Percentiles rank a stretch among this genome's conserved stretches.
phyloP scores from a whole-genome alignment of 2,329 filamentous ascomycete species.

The Aureobasidium vineae region DNA sequence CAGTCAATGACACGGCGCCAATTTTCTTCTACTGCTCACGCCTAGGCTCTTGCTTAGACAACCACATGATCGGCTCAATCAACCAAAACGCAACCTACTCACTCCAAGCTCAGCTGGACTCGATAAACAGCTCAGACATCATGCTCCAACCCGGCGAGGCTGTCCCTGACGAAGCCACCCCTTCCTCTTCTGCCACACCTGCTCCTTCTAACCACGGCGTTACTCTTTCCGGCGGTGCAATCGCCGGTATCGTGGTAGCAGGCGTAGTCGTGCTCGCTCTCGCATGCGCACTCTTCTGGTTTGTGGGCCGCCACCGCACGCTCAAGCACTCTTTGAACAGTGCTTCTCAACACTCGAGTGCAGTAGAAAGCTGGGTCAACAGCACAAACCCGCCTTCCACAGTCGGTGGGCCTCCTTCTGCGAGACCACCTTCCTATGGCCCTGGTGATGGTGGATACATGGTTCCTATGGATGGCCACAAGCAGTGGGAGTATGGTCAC shows the following conservation, averaged over 20 bases:
- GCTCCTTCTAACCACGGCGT: slow-evolving; percentile 28
- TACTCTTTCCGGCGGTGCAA: slow-evolving; percentile 42
- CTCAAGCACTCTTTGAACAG: slow-evolving; percentile 11
- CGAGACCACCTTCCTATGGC: slow-evolving; percentile 9
- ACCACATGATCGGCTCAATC: slow-evolving; percentile 73
- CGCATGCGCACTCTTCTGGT: slow-evolving; percentile 62
- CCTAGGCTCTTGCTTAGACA: slow-evolving; percentile 60
- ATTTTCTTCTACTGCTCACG: slow-evolving; percentile 71
- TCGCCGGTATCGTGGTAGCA: slow-evolving; percentile 59
- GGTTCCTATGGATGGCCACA: neutral
- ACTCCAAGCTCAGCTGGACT: slow-evolving; percentile 33
- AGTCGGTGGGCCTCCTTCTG: neutral
- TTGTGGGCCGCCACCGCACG: slow-evolving; percentile 52
- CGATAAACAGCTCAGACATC: slow-evolving; percentile 31
- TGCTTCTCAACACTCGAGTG: neutral
- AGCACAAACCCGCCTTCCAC: slow-evolving; percentile 7
- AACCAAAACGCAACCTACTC: slow-evolving; percentile 53
- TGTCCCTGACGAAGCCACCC: slow-evolving; percentile 41
- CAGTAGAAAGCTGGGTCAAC: slow-evolving; percentile 13
- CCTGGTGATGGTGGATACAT: neutral
- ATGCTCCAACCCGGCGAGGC: slow-evolving; percentile 43
- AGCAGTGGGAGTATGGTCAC: slow-evolving; percentile 1
- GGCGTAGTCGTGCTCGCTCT: slow-evolving; percentile 61
- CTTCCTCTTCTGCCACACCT: slow-evolving; percentile 28
- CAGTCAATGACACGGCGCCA: slow-evolving; percentile 61